Evolutionary conservation across 352 stramenopile species (phyloP), one percentile per base, ranked within the genome.

Genomic region (Pythium apleroticum): DNA sequence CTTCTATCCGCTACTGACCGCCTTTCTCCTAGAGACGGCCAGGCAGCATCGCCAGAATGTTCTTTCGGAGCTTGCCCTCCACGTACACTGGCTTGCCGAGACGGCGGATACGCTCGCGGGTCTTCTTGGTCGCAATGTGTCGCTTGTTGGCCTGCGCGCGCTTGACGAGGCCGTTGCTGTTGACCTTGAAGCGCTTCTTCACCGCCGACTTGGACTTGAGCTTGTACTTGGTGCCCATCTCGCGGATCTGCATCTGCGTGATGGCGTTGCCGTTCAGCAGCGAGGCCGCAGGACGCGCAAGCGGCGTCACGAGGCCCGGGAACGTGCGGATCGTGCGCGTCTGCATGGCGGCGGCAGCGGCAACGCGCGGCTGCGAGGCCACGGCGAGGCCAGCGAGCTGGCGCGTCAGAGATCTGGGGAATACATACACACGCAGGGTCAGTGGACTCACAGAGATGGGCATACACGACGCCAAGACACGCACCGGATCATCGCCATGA

Each of bases 121-220:
- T 91, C 79, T 94, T 94, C 69, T 94, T 91, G 31, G 85, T 93
- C 24, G 82, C 83, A 64, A 93, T 88, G 71, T 93, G 85, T 66
- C 85, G 80, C 80, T 93, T 93, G 72, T 89, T 89, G 66, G 82
- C 79, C 66, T 91, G 81, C 28, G 77, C 73, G 60, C 85, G 82
- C 78, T 91, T 91, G 19, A 93, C 82, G 58, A 90, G 69, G 8
- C 85, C 85, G 64, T 93, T 93, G 62, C 60, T 68, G 72, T 93
- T 93, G 41, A 93, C 82, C 53, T 80, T 83, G 73, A 93, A 93
- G 70, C 85, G 85, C 71, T 93, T 93, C 73, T 93, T 93, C 24
- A 93, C 84, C 12, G 81, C 64, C 55, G 84, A 80, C 73, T 91
- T 93, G 37, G 76, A 84, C 78, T 91, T 91, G 71, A 91, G 80